Conservation (phyloP, 805 yeast genomes). For the Teunomyces tritomae region DNA sequence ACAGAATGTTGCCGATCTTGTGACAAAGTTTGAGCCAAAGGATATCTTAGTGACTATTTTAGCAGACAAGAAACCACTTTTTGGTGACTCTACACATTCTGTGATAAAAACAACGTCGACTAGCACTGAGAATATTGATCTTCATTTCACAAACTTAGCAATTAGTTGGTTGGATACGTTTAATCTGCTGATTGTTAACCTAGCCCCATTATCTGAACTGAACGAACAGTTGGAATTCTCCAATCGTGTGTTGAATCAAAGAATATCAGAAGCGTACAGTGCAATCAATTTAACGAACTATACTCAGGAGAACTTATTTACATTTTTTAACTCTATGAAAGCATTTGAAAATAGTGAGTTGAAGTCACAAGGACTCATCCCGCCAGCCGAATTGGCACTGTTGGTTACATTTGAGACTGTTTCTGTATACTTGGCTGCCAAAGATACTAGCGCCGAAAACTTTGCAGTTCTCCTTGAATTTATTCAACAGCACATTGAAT, state of each 20-base stretch:
- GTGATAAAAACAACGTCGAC: slow-evolving; percentile 17
- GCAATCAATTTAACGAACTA: background rate
- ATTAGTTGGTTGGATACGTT: slow-evolving; percentile 30
- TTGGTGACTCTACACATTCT: slow-evolving; percentile 24
- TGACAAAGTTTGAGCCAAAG: slow-evolving; percentile 25
- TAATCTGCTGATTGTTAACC: slow-evolving; percentile 16
- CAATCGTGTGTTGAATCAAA: background rate
- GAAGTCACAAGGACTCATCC: slow-evolving; percentile 11
- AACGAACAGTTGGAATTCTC: background rate
- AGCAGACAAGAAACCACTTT: slow-evolving; percentile 24
- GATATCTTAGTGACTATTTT: slow-evolving; percentile 31
- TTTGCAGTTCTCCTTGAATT: slow-evolving; percentile 12
- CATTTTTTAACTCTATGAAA: slow-evolving; percentile 4
- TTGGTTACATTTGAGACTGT: slow-evolving; percentile 13
- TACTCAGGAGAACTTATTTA: slow-evolving; percentile 2
- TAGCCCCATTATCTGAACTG: slow-evolving; percentile 8
- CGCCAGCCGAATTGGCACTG: slow-evolving; percentile 7
- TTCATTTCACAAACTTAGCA: slow-evolving; percentile 28
- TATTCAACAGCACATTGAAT: slow-evolving; percentile 10
- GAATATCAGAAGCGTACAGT: background rate
- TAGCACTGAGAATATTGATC: slow-evolving; percentile 14
- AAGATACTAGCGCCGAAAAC: slow-evolving; percentile 5
- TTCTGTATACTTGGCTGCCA: slow-evolving; percentile 7
- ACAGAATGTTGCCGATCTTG: slow-evolving; percentile 30
- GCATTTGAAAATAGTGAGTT: slow-evolving; percentile 16